Evolutionary conservation across 306 rosid species (phyloP).

Genomic region (Rosa multiflora): DNA sequence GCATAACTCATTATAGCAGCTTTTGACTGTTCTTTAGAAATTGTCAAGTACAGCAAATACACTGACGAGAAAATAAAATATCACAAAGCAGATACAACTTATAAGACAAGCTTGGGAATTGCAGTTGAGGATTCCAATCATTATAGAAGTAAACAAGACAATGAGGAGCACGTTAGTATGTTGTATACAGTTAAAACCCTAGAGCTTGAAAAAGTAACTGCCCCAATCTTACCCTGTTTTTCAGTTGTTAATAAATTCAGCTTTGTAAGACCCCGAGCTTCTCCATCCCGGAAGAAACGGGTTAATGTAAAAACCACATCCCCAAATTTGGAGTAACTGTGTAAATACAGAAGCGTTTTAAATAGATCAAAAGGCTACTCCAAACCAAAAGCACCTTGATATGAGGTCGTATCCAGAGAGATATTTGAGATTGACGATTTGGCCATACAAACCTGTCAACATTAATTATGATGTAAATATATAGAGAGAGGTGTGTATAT

Average conservation of each 20-base stretch:
- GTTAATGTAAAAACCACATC: slow-evolving; percentile 79
- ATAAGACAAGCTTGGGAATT: neutral
- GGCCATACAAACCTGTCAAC: slow-evolving; percentile 68
- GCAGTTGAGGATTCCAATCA: neutral
- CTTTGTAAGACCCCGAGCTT: slow-evolving; percentile 54
- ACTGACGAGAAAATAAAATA: neutral
- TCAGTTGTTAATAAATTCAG: slow-evolving; percentile 41
- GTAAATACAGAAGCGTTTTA: slow-evolving; percentile 28
- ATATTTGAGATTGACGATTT: slow-evolving; percentile 80
- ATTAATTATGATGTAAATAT: neutral
- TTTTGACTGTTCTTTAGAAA: neutral
- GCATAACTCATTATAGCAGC: neutral
- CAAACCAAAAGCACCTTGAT: slow-evolving; percentile 55
- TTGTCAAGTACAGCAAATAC: neutral
- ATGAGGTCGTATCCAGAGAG: slow-evolving; percentile 95
- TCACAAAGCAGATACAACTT: neutral
- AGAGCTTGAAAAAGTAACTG: slow-evolving; percentile 14
- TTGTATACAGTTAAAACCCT: neutral
- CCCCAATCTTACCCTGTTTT: slow-evolving; percentile 47
- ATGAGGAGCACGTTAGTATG: neutral
- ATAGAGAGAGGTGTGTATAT: neutral
- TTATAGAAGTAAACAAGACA: neutral
- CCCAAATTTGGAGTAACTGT: slow-evolving; percentile 83
- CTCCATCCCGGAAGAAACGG: slow-evolving; percentile 78
- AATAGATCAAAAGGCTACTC: slow-evolving; percentile 20